Conservation (phyloP, 345 rosid species). For the Gossypium herbaceum region DNA sequence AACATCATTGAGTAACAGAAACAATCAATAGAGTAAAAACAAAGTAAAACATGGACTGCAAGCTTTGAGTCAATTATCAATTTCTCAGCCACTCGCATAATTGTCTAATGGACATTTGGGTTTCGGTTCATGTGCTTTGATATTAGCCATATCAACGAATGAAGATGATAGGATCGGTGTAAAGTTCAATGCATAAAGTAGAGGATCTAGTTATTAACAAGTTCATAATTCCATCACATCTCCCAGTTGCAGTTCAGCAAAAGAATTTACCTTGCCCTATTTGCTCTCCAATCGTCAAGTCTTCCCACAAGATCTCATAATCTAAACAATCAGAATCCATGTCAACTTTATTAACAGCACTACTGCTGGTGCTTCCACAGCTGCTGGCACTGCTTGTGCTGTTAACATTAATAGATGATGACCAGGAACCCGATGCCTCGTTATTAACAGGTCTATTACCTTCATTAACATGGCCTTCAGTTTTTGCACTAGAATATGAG, state of each 20-base stretch:
- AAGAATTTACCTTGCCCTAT: conserved; percentile 79
- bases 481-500: conserved; percentile 38
- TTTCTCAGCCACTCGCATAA: not conserved
- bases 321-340: conserved; percentile 72
- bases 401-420: conserved; percentile 66
- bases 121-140: not conserved
- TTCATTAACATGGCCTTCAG: conserved; percentile 51
- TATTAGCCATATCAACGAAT: not conserved
- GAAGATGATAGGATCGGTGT: not conserved
- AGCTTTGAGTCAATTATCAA: conserved; percentile 7
- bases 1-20: not conserved
- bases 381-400: conserved; percentile 95
- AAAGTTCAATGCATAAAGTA: conserved; percentile 2
- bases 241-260: conserved; percentile 7
- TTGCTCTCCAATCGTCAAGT: conserved; percentile 78
- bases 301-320: conserved; percentile 93
- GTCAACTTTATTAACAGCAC: conserved; percentile 76
- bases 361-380: conserved; percentile 79
- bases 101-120: not conserved
- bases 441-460: conserved; percentile 45
- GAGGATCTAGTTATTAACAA: not conserved
- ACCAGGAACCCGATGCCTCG: conserved; percentile 77
- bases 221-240: not conserved
- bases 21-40: conserved; percentile 4
- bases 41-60: not conserved